A percentile compares a stretch with the other conserved stretches of the same genome.
Conservation (phyloP, 768 basidiomycete species). For the Pleurotus giganteus region DNA sequence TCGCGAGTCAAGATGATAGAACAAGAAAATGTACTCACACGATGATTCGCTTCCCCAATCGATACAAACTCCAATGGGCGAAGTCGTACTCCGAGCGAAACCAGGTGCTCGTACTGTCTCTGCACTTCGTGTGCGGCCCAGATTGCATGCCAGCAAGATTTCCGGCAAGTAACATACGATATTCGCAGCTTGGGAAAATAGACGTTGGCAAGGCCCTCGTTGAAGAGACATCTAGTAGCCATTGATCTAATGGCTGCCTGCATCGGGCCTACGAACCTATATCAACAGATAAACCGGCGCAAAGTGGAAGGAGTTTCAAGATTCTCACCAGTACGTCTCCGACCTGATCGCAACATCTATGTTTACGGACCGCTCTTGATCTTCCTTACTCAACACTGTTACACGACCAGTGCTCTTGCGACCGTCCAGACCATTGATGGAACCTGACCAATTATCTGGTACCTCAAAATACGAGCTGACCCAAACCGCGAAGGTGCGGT, state of each 20-base stretch:
- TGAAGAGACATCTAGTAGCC: slow-evolving; percentile 5
- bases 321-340: not conserved
- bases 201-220: not conserved
- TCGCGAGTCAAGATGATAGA: not conserved
- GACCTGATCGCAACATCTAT: not conserved
- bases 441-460: slow-evolving; percentile 13
- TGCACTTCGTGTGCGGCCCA: slow-evolving; percentile 2
- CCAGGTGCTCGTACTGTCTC: not conserved
- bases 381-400: slow-evolving; percentile 21
- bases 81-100: not conserved
- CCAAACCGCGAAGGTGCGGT: slow-evolving; percentile 10
- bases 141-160: slow-evolving; percentile 1
- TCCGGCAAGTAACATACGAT: not conserved
- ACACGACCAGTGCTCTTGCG: slow-evolving; percentile 16
- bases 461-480: slow-evolving; percentile 18
- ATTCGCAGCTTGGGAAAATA: not conserved
- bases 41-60: not conserved
- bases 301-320: not conserved
- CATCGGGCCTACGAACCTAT: not conserved
- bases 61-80: slow-evolving; percentile 3
- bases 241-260: not conserved
- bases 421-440: slow-evolving; percentile 19
- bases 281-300: too few species aligned
- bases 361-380: slow-evolving; percentile 16
- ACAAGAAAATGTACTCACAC: not conserved